Evolutionary conservation across 2,329 filamentous ascomycete species (phyloP), one percentile per base, ranked within the genome.

Genomic region (Botryotinia narcissicola): DNA sequence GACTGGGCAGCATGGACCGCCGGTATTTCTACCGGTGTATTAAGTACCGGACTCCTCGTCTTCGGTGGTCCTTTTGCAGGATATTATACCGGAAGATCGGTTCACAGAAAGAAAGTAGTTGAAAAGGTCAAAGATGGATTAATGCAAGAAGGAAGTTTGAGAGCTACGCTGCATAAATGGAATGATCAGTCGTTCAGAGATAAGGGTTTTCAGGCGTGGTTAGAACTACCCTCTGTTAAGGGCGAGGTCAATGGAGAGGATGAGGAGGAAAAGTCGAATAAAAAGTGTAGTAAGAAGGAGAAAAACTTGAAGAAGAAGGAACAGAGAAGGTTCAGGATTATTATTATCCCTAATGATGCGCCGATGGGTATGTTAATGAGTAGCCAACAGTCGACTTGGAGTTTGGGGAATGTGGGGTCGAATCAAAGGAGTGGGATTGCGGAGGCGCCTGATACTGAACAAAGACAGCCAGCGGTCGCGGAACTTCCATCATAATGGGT

Each of bases 201-300:
- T 4, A 75, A 73, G 42, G 77, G 77, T 1, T 76, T 79, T n/a
- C 75, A 78, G 32, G 75, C 75, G 10, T 80, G 78, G 78, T 62
- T 80, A 2, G 77, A 78, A 61, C 59, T 77, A 16, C 78, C 78
- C 4, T 46, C 44, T n/a, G 54, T 74, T 7, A 73, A 70, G 3
- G 74, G 74, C n/a, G 76, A 76, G 32, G 20, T 70, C 2, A 59
- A 60, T 42, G 59, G 73, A 7, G 73, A 75, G 18, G 9, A 73
- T 32, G 12, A 7, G 51, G n/a, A 16, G 22, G 18, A 44, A 7
- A 22, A 37, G 35, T 1, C 63, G 22, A 68, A 69, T 20, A 29
- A 12, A 35, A n/a, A 44, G 14, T 51, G 5, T 14, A 61, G 29
- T 37, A 61, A 6, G 40, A 68, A 68, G 44, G 71, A 72, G 37